Conservation (phyloP, 2,329 filamentous ascomycete genomes). For the Septoria petroselini region DNA sequence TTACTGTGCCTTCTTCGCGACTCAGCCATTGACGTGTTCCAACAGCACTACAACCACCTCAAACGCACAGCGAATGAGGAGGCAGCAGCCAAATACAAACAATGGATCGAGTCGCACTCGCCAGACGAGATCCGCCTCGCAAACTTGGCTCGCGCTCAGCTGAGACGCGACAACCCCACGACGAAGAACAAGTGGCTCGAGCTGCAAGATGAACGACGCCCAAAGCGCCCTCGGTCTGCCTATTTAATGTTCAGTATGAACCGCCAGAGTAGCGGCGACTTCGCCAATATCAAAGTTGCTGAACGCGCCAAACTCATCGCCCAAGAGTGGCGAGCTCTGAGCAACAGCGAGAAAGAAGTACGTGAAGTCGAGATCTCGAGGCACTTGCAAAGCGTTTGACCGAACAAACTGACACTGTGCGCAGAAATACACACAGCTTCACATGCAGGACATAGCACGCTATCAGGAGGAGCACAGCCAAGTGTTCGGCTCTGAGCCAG, state of each 20-base stretch:
- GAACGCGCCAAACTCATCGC: conserved; percentile 45
- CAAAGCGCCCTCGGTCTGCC: conserved; percentile 44
- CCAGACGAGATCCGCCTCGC: conserved; percentile 57
- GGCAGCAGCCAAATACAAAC: conserved; percentile 46
- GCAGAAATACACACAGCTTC: conserved; percentile 24
- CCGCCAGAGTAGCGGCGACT: conserved; percentile 49
- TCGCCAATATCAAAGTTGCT: conserved; percentile 44
- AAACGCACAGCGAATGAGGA: conserved; percentile 48
- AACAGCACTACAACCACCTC: conserved; percentile 54
- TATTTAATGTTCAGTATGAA: conserved; percentile 49
- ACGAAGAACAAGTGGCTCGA: conserved; percentile 21
- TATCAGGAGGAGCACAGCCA: conserved; percentile 15
- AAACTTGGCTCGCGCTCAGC: conserved; percentile 53
- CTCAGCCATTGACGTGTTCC: conserved; percentile 3
- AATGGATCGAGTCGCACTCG: conserved; percentile 56
- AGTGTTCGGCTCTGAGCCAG: not conserved
- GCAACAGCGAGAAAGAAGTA: conserved; percentile 50
- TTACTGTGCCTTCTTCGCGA: not conserved
- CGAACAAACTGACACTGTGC: not conserved
- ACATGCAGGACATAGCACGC: conserved; percentile 13
- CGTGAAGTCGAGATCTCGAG: not conserved
- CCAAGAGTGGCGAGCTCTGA: conserved; percentile 51
- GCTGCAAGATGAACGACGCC: conserved; percentile 56
- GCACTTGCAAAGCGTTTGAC: not conserved
- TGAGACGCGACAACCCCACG: conserved; percentile 31